Evolutionary conservation across 2,329 filamentous ascomycete genomes (phyloP).

Genomic region (Metarhizium brunneum): DNA sequence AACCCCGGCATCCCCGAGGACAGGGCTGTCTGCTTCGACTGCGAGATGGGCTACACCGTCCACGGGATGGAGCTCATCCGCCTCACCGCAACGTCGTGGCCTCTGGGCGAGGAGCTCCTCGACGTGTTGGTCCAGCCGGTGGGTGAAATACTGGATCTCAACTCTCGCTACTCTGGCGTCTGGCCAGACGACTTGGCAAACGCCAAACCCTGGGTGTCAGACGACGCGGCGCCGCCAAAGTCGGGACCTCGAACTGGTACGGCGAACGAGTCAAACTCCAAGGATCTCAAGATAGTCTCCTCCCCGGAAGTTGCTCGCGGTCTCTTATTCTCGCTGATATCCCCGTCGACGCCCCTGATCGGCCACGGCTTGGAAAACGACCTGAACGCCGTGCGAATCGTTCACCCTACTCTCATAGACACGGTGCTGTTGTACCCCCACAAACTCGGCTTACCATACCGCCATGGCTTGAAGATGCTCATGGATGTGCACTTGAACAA

Average conservation of each 20-base stretch:
- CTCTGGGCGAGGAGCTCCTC: conserved; percentile 61
- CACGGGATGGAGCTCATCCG: conserved; percentile 82
- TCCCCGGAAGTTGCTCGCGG: conserved; percentile 67
- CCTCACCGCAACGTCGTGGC: conserved; percentile 83
- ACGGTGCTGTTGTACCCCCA: conserved; percentile 81
- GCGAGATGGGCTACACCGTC: conserved; percentile 95
- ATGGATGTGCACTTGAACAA: conserved; percentile 60
- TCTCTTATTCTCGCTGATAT: conserved; percentile 67
- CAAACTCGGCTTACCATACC: conserved; percentile 62
- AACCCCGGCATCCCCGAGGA: conserved; percentile 43
- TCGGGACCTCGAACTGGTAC: conserved; percentile 12
- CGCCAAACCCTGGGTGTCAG: conserved; percentile 46
- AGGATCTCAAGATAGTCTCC: conserved; percentile 59
- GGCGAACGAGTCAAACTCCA: conserved; percentile 13
- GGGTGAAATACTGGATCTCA: conserved; percentile 80
- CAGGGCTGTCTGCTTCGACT: conserved; percentile 78
- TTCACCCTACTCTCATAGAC: conserved; percentile 79
- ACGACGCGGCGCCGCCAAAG: conserved; percentile 15
- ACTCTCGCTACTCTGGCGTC: conserved; percentile 86
- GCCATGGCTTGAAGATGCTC: conserved; percentile 69
- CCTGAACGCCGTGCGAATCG: conserved; percentile 72
- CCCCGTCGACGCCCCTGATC: conserved; percentile 71
- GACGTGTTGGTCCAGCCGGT: conserved; percentile 79
- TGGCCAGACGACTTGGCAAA: conserved; percentile 65
- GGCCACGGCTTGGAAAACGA: conserved; percentile 96